These are phyloP conservation scores for Corymbia calophylla DNA, from an alignment of 441 rosid species.

Conservation along the genomic window DNA sequence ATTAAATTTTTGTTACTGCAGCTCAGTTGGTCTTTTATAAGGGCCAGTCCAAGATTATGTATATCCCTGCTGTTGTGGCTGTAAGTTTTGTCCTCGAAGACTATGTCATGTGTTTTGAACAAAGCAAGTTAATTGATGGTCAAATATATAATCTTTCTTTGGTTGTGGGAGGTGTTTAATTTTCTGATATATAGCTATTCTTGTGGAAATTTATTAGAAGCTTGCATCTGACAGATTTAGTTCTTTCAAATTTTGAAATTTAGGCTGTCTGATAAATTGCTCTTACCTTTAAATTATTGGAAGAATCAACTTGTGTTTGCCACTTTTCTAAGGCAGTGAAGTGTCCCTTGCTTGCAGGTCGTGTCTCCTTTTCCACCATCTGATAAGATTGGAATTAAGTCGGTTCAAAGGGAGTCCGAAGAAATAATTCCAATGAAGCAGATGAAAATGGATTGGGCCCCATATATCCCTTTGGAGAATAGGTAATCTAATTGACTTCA, in stretches of 20 bases:
- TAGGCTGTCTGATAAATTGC: neutral
- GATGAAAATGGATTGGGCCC: conserved; percentile 99
- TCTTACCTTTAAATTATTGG: neutral
- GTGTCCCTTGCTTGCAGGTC: conserved; percentile 36
- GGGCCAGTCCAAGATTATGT: conserved; percentile 38
- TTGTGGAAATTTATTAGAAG: neutral
- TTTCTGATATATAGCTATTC: neutral
- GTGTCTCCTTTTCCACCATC: conserved; percentile 94
- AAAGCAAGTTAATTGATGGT: neutral
- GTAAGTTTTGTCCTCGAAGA: conserved; percentile 44
- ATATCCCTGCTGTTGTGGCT: conserved; percentile 76
- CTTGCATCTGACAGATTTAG: neutral
- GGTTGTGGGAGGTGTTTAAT: neutral
- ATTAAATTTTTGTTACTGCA: conserved; percentile 25
- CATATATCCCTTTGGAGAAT: conserved; percentile 79
- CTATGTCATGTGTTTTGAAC: neutral
- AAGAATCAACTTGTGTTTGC: neutral
- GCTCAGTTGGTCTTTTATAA: conserved; percentile 75
- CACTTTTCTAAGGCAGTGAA: neutral
- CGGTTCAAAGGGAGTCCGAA: conserved; percentile 89
- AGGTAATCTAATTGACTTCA: conserved; percentile 36
- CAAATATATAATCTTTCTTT: neutral
- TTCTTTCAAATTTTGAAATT: neutral
- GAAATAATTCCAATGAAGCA: conserved; percentile 94
- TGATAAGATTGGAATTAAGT: conserved; percentile 88